These are phyloP conservation scores for Termitomyces sp. DNA, from an alignment of 768 basidiomycete species.

Conservation along the genomic window DNA sequence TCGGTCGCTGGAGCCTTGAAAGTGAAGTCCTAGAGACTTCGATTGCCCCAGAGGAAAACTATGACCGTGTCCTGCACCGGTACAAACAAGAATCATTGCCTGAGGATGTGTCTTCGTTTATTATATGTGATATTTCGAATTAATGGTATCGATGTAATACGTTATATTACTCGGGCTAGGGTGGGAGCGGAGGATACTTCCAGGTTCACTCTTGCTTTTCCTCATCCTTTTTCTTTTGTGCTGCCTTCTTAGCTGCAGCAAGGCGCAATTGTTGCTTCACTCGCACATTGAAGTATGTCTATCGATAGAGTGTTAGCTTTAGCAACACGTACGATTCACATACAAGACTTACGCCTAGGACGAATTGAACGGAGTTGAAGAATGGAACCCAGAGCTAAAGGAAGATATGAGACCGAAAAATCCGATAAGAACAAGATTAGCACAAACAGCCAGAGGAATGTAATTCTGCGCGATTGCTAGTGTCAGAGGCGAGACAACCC, in stretches of 20 bases:
- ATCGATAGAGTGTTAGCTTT: constrained; percentile 2
- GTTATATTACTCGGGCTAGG: not conserved
- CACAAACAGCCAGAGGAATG: constrained; percentile 65
- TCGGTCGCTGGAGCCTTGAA: constrained; percentile 68
- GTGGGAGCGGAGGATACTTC: not conserved
- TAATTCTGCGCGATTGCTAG: constrained; percentile 76
- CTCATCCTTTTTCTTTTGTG: constrained; percentile 24
- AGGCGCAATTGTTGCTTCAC: constrained; percentile 54
- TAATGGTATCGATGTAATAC: constrained; percentile 14
- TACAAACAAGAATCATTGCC: constrained; percentile 29
- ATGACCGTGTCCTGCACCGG: constrained; percentile 21
- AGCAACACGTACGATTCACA: not conserved
- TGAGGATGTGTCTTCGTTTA: constrained; percentile 24
- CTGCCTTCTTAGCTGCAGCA: constrained; percentile 49
- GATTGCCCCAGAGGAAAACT: not conserved
- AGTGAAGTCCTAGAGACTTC: constrained; percentile 49
- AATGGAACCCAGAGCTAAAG: constrained; percentile 80
- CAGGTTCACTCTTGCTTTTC: not conserved
- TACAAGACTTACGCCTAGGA: constrained; percentile 57
- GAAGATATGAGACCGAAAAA: not conserved
- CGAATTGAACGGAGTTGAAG: constrained; percentile 75
- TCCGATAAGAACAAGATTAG: not conserved
- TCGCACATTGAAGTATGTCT: constrained; percentile 74
- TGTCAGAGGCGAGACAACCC: constrained; percentile 74
- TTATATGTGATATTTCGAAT: constrained; percentile 23